phyloP scores from a whole-genome alignment of 225 moss, liverwort and hornwort species.

The Neckera pumila region DNA sequence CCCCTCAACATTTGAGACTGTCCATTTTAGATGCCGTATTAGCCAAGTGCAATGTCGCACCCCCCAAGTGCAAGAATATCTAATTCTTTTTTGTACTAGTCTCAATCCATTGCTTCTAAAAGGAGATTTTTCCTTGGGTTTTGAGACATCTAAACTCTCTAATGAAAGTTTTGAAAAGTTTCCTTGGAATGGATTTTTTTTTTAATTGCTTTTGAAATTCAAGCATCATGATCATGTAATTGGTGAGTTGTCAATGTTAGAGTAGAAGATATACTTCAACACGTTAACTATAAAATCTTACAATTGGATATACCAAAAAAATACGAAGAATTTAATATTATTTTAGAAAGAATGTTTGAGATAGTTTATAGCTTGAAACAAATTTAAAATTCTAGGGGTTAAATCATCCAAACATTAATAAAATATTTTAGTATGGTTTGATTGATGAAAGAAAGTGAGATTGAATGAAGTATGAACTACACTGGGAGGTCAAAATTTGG shows the following conservation, averaged over 20 bases:
- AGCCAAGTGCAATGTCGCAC: too few species aligned
- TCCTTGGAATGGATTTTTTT: too few species aligned
- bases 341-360: not conserved
- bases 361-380: not conserved
- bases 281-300: not conserved
- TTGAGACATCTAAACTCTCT: too few species aligned
- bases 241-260: not conserved
- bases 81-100: too few species aligned
- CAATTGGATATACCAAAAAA: not conserved
- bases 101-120: not conserved
- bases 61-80: too few species aligned
- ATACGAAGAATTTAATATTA: not conserved
- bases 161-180: too few species aligned
- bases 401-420: not conserved
- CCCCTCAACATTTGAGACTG: too few species aligned
- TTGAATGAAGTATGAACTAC: accelerated
- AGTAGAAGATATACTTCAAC: not conserved
- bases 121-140: not conserved
- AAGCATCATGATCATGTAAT: not conserved
- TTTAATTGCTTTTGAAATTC: not conserved
- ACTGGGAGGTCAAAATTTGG: not conserved
- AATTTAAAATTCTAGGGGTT: not conserved
- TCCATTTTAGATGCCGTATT: too few species aligned
- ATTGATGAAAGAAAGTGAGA: not conserved
- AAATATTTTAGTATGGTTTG: not conserved